Evolutionary conservation across 2,329 filamentous ascomycete species (phyloP).

Genomic region (Alternaria brassicae): DNA sequence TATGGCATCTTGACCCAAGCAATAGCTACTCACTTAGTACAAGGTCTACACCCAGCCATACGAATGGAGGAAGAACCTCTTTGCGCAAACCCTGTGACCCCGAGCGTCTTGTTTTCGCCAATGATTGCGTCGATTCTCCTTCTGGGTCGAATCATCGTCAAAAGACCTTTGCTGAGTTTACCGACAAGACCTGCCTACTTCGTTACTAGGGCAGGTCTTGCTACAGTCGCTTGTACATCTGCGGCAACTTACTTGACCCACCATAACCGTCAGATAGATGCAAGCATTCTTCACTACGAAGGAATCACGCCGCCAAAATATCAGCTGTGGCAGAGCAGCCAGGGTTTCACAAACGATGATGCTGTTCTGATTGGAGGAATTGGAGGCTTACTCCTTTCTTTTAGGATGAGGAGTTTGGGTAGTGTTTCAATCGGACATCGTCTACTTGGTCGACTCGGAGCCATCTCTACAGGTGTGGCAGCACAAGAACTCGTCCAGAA

Average conservation of each 20-base stretch:
- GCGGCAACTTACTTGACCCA: neutral
- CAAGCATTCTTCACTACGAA: conserved; percentile 1
- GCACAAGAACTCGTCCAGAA: neutral
- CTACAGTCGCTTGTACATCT: neutral
- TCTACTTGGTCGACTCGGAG: neutral
- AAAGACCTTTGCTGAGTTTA: neutral
- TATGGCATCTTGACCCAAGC: neutral
- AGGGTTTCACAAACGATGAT: neutral
- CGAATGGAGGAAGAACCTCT: neutral
- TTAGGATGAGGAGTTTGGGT: neutral
- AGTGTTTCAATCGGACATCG: neutral
- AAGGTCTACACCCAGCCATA: neutral
- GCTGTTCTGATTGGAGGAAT: neutral
- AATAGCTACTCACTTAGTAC: neutral
- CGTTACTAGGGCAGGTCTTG: neutral
- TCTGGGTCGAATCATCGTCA: neutral
- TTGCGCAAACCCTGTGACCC: neutral
- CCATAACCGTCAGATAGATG: neutral
- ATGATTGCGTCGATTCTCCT: neutral
- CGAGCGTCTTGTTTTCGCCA: neutral
- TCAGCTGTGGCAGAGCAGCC: neutral
- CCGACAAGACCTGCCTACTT: neutral
- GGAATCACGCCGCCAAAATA: neutral
- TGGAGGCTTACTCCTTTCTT: neutral
- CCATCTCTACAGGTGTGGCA: neutral